These are phyloP conservation scores for Plantago elongata DNA, from an alignment of 257 asterid genomes.

Conservation along the genomic window DNA sequence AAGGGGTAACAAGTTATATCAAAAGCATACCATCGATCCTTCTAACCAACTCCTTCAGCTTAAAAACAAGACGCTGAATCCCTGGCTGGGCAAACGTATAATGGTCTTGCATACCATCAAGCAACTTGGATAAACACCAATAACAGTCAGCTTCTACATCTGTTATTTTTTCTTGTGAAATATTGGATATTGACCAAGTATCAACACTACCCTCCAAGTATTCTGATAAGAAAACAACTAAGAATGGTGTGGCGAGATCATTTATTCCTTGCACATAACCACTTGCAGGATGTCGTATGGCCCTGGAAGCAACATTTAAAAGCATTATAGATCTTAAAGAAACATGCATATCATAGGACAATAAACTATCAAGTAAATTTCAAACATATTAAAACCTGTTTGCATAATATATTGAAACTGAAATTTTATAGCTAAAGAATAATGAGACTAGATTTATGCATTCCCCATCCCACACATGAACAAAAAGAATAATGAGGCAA, in stretches of 20 bases:
- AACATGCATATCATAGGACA: neutral
- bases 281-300: constrained; percentile 97
- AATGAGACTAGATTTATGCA: neutral
- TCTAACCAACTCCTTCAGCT: constrained; percentile 91
- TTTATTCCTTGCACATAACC: constrained; percentile 99
- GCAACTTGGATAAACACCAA: constrained; percentile 94
- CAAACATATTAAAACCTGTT: no score
- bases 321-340: constrained; percentile 5
- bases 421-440: no score
- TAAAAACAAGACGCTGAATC: constrained; percentile 91
- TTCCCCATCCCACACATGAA: neutral
- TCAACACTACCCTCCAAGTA: constrained; percentile 69
- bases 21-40: constrained; percentile 76
- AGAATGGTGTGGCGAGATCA: constrained; percentile 92
- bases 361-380: neutral
- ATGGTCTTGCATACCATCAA: constrained; percentile 99
- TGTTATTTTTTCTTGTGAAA: constrained; percentile 59
- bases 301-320: constrained; percentile 43
- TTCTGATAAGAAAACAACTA: constrained; percentile 91
- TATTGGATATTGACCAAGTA: constrained; percentile 68
- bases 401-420: neutral
- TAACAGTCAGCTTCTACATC: constrained; percentile 93
- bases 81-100: constrained; percentile 99
- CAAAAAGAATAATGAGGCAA: neutral
- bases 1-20: no score